Base-by-base conservation (phyloP, 306 rosid genomes). In the Trifolium repens region DNA sequence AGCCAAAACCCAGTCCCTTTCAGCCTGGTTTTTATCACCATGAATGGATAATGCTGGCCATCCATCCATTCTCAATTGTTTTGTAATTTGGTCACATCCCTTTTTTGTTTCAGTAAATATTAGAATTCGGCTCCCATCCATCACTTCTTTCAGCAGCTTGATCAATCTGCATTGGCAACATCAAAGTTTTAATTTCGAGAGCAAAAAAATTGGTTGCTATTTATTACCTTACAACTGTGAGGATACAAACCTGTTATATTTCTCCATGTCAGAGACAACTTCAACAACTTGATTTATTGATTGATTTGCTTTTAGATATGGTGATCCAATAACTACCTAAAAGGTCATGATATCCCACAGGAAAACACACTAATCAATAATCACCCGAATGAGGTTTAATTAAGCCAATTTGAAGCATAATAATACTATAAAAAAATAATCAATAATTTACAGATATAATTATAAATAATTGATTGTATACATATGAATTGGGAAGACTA, bases 11-110 rank as follows among this genome's bases (percentile, higher is more conserved):
- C 97, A 94, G 78, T 94, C 98, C 78, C 98, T 90, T 86, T 94
- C 98, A 0, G 92, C 39, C 90, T 94, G 97, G 82, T 84, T 94
- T 86, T 94, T 94, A 88, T 94, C 98, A 78, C 98, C 98, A 76
- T 94, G 98, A 61, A 91, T 94, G 79, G 98, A 91, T 68, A 94
- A 79, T 53, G 98, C 98, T 24, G 98, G 92, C 98, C 98, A 94
- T 71, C 98, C 97, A 85, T 91, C 98, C 85, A 90, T 85, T 81
- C 98, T 89, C 91, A 94, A 76, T 70, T 94, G 96, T 87, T 90
- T 87, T 1, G 98, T 94, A 81, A 94, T 89, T 67, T 86, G 89
- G 80, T 94, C 98, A 74, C 98, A 94, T 49, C 96, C 96, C 80
- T 89, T 94, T 81, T 94, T 94, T 2, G 98, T 94, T 81, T 94